A percentile compares a stretch with the other conserved stretches of the same genome.
These are phyloP conservation scores for Cyberlindnera mycetangii DNA, from an alignment of 805 yeast species.

Conservation along the genomic window DNA sequence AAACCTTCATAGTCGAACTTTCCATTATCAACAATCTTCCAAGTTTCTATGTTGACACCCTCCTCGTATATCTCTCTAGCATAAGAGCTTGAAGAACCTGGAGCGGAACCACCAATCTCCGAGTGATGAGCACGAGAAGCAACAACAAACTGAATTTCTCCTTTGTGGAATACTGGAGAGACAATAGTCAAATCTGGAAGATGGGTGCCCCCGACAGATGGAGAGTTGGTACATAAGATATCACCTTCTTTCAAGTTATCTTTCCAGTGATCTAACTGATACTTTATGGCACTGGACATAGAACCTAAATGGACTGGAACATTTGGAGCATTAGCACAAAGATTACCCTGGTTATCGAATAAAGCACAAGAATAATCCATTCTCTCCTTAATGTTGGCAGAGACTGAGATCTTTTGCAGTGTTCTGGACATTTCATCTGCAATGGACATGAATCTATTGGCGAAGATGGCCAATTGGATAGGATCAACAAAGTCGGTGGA, in stretches of 20 bases:
- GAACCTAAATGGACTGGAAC: slow-evolving; percentile 50
- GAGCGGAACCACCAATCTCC: slow-evolving; percentile 72
- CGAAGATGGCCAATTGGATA: slow-evolving; percentile 41
- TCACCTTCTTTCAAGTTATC: slow-evolving; percentile 40
- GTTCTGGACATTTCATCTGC: slow-evolving; percentile 49
- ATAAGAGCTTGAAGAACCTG: slow-evolving; percentile 55
- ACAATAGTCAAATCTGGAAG: slow-evolving; percentile 53
- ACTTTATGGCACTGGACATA: slow-evolving; percentile 41
- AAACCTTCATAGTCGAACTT: slow-evolving; percentile 52
- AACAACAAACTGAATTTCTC: slow-evolving; percentile 46
- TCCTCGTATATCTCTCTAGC: slow-evolving; percentile 52
- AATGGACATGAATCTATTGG: slow-evolving; percentile 48
- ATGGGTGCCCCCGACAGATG: slow-evolving; percentile 46
- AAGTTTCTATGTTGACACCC: slow-evolving; percentile 53
- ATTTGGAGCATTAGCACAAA: slow-evolving; percentile 45
- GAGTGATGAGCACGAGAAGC: slow-evolving; percentile 88
- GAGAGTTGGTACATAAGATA: slow-evolving; percentile 41
- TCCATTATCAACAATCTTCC: slow-evolving; percentile 48
- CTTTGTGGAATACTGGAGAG: slow-evolving; percentile 50
- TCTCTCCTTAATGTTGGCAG: slow-evolving; percentile 47
- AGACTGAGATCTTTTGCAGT: slow-evolving; percentile 41
- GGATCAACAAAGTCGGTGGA: slow-evolving; percentile 46
- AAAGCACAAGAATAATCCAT: slow-evolving; percentile 48
- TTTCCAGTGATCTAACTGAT: slow-evolving; percentile 37
- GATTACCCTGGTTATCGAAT: slow-evolving; percentile 42